Evolutionary conservation across 306 rosid species (phyloP).

Genomic region (Trifolium subterraneum): DNA sequence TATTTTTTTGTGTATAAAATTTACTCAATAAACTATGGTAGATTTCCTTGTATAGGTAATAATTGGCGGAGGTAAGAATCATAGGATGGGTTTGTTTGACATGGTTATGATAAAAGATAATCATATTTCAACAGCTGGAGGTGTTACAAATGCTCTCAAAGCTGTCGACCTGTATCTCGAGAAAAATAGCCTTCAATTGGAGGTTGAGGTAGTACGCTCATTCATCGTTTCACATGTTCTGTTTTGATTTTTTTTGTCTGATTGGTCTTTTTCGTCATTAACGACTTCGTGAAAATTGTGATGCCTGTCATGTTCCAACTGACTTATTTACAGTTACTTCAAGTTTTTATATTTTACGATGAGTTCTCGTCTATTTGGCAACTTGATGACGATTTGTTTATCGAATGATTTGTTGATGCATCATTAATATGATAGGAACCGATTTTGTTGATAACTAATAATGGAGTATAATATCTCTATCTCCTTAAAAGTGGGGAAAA

Average conservation of each 20-base stretch:
- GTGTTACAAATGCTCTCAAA: slow-evolving; percentile 69
- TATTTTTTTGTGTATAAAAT: neutral
- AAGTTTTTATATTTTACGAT: neutral
- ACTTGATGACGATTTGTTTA: slow-evolving; percentile 8
- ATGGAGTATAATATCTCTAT: neutral
- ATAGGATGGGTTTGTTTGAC: slow-evolving; percentile 91
- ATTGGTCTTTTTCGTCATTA: slow-evolving; percentile 29
- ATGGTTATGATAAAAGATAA: slow-evolving; percentile 97
- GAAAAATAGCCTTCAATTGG: slow-evolving; percentile 71
- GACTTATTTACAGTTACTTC: neutral
- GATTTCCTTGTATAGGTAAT: slow-evolving; percentile 59
- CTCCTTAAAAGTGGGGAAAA: neutral
- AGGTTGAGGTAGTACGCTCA: slow-evolving; percentile 70
- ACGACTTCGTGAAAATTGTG: slow-evolving; percentile 22
- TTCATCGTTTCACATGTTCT: slow-evolving; percentile 33
- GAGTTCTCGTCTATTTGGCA: slow-evolving; percentile 15
- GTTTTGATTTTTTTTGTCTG: slow-evolving; percentile 15
- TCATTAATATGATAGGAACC: neutral
- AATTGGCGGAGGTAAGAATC: slow-evolving; percentile 88
- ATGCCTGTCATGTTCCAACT: slow-evolving; percentile 20
- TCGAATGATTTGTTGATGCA: slow-evolving; percentile 26
- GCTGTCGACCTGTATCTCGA: slow-evolving; percentile 78
- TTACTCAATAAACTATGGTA: slow-evolving; percentile 15
- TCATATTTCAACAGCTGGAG: slow-evolving; percentile 88
- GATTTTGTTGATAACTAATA: slow-evolving; percentile 1